Evolutionary conservation across 73 alveolate genomes (phyloP).

Genomic region (Paramecium biaurelia): DNA sequence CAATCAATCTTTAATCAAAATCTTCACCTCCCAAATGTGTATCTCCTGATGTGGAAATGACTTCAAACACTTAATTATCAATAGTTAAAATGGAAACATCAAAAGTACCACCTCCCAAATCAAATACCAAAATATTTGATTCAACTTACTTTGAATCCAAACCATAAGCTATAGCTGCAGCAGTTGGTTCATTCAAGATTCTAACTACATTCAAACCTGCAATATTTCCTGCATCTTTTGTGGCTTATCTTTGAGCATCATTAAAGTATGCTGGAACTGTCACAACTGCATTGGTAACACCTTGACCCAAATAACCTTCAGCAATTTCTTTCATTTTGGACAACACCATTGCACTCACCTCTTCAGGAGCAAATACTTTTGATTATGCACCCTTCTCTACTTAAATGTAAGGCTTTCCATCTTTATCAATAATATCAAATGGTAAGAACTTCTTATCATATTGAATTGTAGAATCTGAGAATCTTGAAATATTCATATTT

Average conservation of each 20-base stretch:
- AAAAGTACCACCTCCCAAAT: slow-evolving; percentile 92
- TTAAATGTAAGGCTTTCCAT: slow-evolving; percentile 93
- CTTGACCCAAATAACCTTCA: slow-evolving; percentile 93
- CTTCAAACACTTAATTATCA: slow-evolving; percentile 98
- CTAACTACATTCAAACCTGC: slow-evolving; percentile 82
- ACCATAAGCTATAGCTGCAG: slow-evolving; percentile 95
- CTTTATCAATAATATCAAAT: slow-evolving; percentile 85
- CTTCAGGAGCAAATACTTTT: slow-evolving; percentile 91
- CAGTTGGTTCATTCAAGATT: slow-evolving; percentile 93
- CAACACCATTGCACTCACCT: slow-evolving; percentile 90
- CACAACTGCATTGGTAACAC: slow-evolving; percentile 83
- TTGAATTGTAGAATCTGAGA: slow-evolving; percentile 84
- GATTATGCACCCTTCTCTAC: slow-evolving; percentile 69
- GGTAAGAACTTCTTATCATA: slow-evolving; percentile 90
- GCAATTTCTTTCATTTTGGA: slow-evolving; percentile 90
- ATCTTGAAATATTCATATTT: slow-evolving; percentile 35
- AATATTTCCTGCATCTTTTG: slow-evolving; percentile 95
- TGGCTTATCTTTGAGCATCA: slow-evolving; percentile 92
- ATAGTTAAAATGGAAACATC: slow-evolving; percentile 93
- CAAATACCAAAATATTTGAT: slow-evolving; percentile 85
- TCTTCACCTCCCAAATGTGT: slow-evolving; percentile 99
- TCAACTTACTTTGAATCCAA: slow-evolving; percentile 74
- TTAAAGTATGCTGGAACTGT: slow-evolving; percentile 94
- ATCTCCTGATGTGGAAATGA: slow-evolving; percentile 97
- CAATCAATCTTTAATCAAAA: slow-evolving; percentile 97